These are phyloP conservation scores for Coniosporium apollinis DNA, from an alignment of 495 filamentous ascomycete species.

Conservation along the genomic window DNA sequence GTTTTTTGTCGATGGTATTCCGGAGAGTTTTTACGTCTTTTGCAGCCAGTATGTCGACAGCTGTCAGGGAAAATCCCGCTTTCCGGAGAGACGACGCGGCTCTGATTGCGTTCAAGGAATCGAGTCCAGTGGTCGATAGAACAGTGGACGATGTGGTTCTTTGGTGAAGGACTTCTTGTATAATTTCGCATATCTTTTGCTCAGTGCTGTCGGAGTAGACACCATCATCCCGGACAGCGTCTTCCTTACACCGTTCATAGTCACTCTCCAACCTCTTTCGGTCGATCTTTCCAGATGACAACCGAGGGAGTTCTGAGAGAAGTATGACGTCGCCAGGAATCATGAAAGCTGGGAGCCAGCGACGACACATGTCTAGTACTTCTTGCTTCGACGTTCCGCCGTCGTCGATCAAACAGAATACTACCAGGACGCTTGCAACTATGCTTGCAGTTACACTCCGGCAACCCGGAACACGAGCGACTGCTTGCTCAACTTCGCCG, in stretches of 20 bases:
- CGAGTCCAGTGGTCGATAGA: conserved; percentile 42
- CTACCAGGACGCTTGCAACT: conserved; percentile 41
- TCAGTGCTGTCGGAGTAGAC: conserved; percentile 19
- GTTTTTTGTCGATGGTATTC: too few relatives aligned
- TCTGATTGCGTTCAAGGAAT: conserved; percentile 56
- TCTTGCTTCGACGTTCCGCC: conserved; percentile 15
- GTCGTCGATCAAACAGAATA: conserved; percentile 41
- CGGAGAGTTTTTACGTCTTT: conserved; percentile 31
- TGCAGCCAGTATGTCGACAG: conserved; percentile 38
- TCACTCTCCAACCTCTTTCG: conserved; percentile 42
- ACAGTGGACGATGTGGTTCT: conserved; percentile 23
- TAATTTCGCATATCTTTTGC: conserved; percentile 29
- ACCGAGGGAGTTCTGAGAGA: conserved; percentile 41
- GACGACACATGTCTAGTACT: conserved; percentile 40
- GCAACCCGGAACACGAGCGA: conserved; percentile 35
- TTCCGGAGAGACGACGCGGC: conserved; percentile 41
- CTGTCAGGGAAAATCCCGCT: conserved; percentile 32
- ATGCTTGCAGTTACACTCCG: conserved; percentile 42
- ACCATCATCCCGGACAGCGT: conserved; percentile 1
- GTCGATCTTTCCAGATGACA: conserved; percentile 69
- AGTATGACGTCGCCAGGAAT: conserved; percentile 51
- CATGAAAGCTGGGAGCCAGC: conserved; percentile 67
- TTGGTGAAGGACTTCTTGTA: conserved; percentile 30
- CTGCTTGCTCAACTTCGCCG: conserved; percentile 62
- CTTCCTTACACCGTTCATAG: conserved; percentile 25